Percentiles rank a stretch among this genome's conserved stretches.
phyloP scores from a whole-genome alignment of 495 filamentous ascomycete species.

The Penicillium fimorum region DNA sequence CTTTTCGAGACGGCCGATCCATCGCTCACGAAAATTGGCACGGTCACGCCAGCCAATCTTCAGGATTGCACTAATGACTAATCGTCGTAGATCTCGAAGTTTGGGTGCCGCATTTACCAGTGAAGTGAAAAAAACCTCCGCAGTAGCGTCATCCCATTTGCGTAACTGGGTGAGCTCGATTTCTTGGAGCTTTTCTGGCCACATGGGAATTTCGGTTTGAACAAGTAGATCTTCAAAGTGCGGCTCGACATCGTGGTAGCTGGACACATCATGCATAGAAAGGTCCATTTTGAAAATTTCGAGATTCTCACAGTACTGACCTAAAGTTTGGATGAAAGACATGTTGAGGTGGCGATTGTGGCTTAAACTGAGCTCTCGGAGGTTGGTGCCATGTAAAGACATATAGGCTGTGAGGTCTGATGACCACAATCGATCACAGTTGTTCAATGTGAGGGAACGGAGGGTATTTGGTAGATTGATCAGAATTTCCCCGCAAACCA shows the following conservation, averaged over 20 bases:
- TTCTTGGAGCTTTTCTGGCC: constrained; percentile 66
- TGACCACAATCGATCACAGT: constrained; percentile 68
- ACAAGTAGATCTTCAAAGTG: constrained; percentile 63
- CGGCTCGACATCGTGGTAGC: constrained; percentile 67
- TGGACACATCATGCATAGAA: constrained; percentile 59
- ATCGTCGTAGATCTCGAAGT: constrained; percentile 60
- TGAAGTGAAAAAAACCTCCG: constrained; percentile 72
- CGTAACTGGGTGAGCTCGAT: constrained; percentile 74
- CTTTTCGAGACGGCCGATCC: constrained; percentile 60
- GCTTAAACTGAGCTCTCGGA: constrained; percentile 64
- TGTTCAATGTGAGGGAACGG: constrained; percentile 64
- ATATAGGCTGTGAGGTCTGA: constrained; percentile 60
- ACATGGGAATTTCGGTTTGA: constrained; percentile 61
- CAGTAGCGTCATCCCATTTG: constrained; percentile 62
- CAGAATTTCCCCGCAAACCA: constrained; percentile 60
- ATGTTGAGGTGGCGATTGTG: constrained; percentile 77
- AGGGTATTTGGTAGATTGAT: constrained; percentile 61
- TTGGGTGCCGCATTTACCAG: constrained; percentile 64
- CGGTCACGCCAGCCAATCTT: constrained; percentile 76
- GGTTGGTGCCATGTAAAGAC: constrained; percentile 54
- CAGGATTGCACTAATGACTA: constrained; percentile 70
- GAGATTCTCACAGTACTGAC: constrained; percentile 62
- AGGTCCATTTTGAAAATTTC: constrained; percentile 69
- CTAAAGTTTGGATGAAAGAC: constrained; percentile 63
- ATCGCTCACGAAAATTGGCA: constrained; percentile 67